Base-by-base conservation (phyloP, 768 basidiomycete genomes). In the Scleroderma citrinum region DNA sequence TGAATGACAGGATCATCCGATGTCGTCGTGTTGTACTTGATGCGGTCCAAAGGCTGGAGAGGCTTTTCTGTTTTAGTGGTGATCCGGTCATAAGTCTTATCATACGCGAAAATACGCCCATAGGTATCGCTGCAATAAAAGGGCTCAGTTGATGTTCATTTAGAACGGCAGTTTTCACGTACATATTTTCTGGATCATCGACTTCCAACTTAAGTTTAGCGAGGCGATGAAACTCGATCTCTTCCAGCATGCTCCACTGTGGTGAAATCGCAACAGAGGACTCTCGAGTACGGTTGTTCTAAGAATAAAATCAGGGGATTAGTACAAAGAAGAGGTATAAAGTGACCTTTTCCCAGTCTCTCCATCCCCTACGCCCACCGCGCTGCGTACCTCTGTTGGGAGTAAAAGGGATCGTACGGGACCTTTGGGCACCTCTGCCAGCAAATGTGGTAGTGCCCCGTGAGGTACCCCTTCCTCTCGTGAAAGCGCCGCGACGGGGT, bases 1-100 rank as follows among this genome's bases (percentile, higher is more conserved):
- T 91, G 90, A 53, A 99, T 96, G 66, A 99, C 77, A 3, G 96
- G 95, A 64, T 99, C 96, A 59, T 99, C 96, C 14, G 92, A 94
- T 19, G 96, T 97, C 1, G 96, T 96, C 16, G 92, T 87, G 67
- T 98, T 98, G 71, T 96, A 99, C 63, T 92, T 88, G 67, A 96
- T 88, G 50, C 92, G 86, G 68, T 98, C 96, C 49, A 94, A 81
- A 40, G 91, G 76, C 60, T 97, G 92, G 23, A 99, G 78, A 43
- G 93, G 87, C 51, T 82, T 81, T 69, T 97, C 93, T 5, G 83
- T 84, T 71, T 92, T 92, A 42, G 96, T 96, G 39, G 87, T 94
- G 63, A 98, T 79, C 48, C 94, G 90, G 69, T 99, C 96, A 65
- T 91, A 99, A 6, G 84, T 72, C 66, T 95, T 95, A 56, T 98